Evolutionary conservation across 257 asterid genomes (phyloP).

Genomic region (Fraxinus excelsior): DNA sequence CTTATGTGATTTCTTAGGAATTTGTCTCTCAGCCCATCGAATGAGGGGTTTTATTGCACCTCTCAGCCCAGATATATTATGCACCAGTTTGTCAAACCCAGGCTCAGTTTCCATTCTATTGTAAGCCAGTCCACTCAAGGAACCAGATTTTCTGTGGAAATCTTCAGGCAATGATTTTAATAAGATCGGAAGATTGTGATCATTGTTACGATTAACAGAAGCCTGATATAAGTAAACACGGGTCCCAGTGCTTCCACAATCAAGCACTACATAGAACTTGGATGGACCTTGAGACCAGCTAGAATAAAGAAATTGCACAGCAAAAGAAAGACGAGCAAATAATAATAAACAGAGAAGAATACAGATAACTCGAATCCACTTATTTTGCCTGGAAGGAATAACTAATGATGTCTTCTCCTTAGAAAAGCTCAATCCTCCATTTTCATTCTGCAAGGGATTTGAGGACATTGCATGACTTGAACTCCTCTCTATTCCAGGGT

Average conservation of each 20-base stretch:
- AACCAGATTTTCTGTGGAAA: slow-evolving; percentile 42
- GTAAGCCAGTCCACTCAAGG: slow-evolving; percentile 59
- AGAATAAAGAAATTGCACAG: slow-evolving; percentile 42
- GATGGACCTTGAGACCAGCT: slow-evolving; percentile 49
- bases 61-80: slow-evolving; percentile 51
- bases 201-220: slow-evolving; percentile 40
- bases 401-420: slow-evolving; percentile 50
- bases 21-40: slow-evolving; percentile 66
- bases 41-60: slow-evolving; percentile 52
- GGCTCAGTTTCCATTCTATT: slow-evolving; percentile 78
- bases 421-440: slow-evolving; percentile 54
- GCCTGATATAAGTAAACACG: slow-evolving; percentile 66
- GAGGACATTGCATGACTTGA: slow-evolving; percentile 32
- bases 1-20: slow-evolving; percentile 55
- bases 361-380: slow-evolving; percentile 46
- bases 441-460: slow-evolving; percentile 42
- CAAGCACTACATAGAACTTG: slow-evolving; percentile 60
- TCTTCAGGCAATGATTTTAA: slow-evolving; percentile 56
- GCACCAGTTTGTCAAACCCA: slow-evolving; percentile 71
- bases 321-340: slow-evolving; percentile 43
- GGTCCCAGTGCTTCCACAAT: slow-evolving; percentile 79
- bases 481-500: slow-evolving; percentile 36
- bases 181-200: slow-evolving; percentile 47
- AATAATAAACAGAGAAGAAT: slow-evolving; percentile 50
- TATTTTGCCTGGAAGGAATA: slow-evolving; percentile 33